Base-by-base conservation (phyloP, 2,329 filamentous ascomycete species). In the Curvularia verruculosa region DNA sequence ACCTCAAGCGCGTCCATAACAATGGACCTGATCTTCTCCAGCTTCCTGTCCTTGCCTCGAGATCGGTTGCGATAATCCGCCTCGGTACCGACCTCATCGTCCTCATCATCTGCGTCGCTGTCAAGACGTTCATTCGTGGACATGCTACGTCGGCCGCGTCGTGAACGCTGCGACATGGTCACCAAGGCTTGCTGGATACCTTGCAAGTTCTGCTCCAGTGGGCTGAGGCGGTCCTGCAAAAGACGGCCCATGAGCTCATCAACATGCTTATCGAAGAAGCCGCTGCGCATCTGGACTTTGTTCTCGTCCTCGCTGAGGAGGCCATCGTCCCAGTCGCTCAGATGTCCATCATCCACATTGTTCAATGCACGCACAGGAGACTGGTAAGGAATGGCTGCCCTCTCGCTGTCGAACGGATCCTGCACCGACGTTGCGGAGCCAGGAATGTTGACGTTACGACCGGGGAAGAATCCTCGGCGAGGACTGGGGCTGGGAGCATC, bases 41-140 rank as follows among this genome's bases (percentile, higher is more conserved):
- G 77, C 66, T 87, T 91, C 67, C 88, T 88, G 70, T 96, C 92
- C 59, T 88, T 85, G 55, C 86, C 85, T 18, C 92, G 91, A 65
- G 93, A 97, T 65, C 88, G 83, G 5, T 90, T 89, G 49, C 91
- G 87, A 53, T 72, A 86, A 83, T 60, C 82, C 78, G 57, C 66
- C 72, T 75, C 54, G 15, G 68, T 88, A 68, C 79, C 80, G 40
- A 81, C 78, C 37, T 84, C 90, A 21, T 96, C 92, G 64, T 96
- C 93, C 71, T 96, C 92, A 60, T 96, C 93, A 73, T 98, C 94
- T 10, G 95, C 94, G 77, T 98, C 95, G 72, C 94, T 97, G 57
- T 96, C 87, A 46, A 85, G 82, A 3, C 81, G 79, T 28, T 92
- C 89, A 37, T 72, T 75, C n/a, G 82, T 85, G 45, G 90, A 93